phyloP scores from a whole-genome alignment of 805 yeast genomes.

The Candida maesae region DNA sequence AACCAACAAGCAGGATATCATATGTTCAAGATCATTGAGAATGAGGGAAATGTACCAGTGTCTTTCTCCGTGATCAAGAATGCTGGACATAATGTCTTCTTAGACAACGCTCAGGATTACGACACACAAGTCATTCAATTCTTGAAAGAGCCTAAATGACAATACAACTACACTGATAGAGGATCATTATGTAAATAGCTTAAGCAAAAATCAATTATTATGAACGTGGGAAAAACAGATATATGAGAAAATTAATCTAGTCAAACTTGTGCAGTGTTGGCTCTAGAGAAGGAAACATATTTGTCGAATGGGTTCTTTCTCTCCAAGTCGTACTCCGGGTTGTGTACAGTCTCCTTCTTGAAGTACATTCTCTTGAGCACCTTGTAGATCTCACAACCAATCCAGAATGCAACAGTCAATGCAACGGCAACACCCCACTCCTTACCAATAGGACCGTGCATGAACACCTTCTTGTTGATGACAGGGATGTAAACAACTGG shows the following conservation, averaged over 20 bases:
- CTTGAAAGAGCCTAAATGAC: slow-evolving; percentile 15
- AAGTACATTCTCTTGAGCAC: slow-evolving; percentile 55
- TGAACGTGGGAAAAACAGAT: not conserved
- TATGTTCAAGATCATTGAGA: slow-evolving; percentile 19
- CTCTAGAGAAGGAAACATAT: slow-evolving; percentile 55
- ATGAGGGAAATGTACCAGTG: slow-evolving; percentile 3
- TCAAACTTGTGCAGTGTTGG: slow-evolving; percentile 19
- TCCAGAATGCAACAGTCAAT: slow-evolving; percentile 51
- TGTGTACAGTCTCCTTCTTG: slow-evolving; percentile 36
- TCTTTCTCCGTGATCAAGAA: slow-evolving; percentile 36
- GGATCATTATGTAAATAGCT: not conserved
- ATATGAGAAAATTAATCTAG: no score
- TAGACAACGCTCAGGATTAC: slow-evolving; percentile 59
- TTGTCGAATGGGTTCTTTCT: slow-evolving; percentile 58
- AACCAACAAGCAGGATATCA: slow-evolving; percentile 47
- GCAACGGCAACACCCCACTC: slow-evolving; percentile 81
- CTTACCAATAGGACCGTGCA: slow-evolving; percentile 65
- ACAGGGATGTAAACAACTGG: slow-evolving; percentile 87
- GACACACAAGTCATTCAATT: slow-evolving; percentile 40
- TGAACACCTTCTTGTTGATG: slow-evolving; percentile 72
- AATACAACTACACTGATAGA: no score
- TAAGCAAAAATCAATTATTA: not conserved
- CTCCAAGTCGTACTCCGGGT: slow-evolving; percentile 64
- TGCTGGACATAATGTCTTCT: slow-evolving; percentile 74
- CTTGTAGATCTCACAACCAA: slow-evolving; percentile 66